Conservation (phyloP, 164 flowering plant genomes). For the Nelumbo lutea region DNA sequence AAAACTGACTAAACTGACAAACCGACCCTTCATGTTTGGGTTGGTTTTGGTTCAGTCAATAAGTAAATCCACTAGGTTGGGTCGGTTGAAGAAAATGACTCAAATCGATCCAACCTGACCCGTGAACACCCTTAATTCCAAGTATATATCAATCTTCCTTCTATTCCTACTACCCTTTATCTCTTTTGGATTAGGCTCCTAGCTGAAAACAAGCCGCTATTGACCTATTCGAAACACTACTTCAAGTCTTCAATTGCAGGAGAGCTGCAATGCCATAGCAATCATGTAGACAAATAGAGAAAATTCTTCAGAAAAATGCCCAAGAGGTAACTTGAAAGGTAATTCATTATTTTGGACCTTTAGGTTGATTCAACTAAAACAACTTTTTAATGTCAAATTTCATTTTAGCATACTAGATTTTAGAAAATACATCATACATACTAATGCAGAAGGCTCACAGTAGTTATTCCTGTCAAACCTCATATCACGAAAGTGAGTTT, state of each 20-base stretch:
- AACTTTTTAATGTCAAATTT: neutral
- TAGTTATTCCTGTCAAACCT: too few relatives aligned
- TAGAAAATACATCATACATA: neutral
- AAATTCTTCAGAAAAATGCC: neutral
- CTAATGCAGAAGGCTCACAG: neutral
- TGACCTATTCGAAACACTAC: slow-evolving; percentile 69
- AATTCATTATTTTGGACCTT: neutral
- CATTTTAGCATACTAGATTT: neutral
- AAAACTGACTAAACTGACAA: too few relatives aligned
- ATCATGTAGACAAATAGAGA: neutral
- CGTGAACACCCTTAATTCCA: too few relatives aligned
- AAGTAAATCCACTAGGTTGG: too few relatives aligned
- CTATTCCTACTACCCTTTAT: slow-evolving; percentile 71
- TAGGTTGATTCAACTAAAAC: neutral
- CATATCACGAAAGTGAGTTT: too few relatives aligned
- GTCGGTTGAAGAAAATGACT: too few relatives aligned
- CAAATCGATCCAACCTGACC: too few relatives aligned
- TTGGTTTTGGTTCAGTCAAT: too few relatives aligned
- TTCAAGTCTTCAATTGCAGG: slow-evolving; percentile 95
- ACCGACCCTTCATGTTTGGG: too few relatives aligned
- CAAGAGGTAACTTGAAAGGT: neutral
- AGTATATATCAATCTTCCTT: slow-evolving; percentile 69
- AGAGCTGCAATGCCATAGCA: slow-evolving; percentile 49
- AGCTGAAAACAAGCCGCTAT: slow-evolving; percentile 66
- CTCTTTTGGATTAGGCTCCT: slow-evolving; percentile 98